Evolutionary conservation across 371 early-diverging fungal species (phyloP).

Genomic region (Cokeromyces recurvatus): DNA sequence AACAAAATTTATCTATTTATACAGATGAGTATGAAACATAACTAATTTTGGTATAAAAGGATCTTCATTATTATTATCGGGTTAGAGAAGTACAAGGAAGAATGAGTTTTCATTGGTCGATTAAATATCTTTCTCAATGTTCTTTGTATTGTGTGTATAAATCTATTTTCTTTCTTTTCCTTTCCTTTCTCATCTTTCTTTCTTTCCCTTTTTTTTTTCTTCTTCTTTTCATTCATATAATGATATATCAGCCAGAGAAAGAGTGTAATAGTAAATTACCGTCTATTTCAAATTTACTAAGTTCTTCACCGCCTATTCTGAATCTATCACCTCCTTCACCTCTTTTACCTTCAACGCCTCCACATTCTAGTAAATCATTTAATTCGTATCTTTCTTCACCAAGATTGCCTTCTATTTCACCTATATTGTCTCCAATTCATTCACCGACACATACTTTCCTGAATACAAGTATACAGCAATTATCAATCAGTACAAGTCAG

Average conservation of each 20-base stretch:
- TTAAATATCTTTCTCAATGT: conserved; percentile 20
- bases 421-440: conserved; percentile 11
- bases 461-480: no score
- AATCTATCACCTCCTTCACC: conserved; percentile 3
- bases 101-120: conserved; percentile 4
- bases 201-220: conserved; percentile 10
- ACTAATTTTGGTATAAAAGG: no score
- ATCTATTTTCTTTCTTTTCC: conserved; percentile 1
- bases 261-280: conserved; percentile 16
- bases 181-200: conserved; percentile 1
- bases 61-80: conserved; percentile 11
- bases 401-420: conserved; percentile 8
- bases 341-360: conserved; percentile 1
- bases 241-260: background rate
- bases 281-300: conserved; percentile 24
- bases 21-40: no score
- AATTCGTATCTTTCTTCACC: no score
- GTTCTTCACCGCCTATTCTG: conserved; percentile 4
- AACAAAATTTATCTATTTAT: no score
- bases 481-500: no score
- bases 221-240: background rate
- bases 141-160: conserved; percentile 12
- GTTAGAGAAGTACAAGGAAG: conserved; percentile 29
- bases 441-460: conserved; percentile 2
- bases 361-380: conserved; percentile 1